Evolutionary conservation across 352 stramenopile genomes (phyloP), one percentile per base, ranked within the genome.

Genomic region (Saprolegnia parasitica): DNA sequence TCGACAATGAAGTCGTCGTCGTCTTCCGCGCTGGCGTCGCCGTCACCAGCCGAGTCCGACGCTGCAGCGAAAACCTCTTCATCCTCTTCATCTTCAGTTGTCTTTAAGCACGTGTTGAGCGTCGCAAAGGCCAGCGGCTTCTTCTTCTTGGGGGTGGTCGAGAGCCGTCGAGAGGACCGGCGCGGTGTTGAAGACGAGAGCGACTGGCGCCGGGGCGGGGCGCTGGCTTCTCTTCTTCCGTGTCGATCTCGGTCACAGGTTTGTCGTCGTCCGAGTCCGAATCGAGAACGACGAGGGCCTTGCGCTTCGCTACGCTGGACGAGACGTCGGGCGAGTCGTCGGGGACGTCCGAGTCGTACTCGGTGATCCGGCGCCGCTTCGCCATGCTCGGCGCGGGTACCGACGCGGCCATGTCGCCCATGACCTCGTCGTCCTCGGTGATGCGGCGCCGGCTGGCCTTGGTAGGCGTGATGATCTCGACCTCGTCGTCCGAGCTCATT

Each of bases 51-150:
- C 37, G 37, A 50, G 11, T 42, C 57, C 4, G 37, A 52, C 21
- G 57, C 57, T 20, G 15, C 57, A 65, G 8, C 39, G 11, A n/a
- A 52, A 21, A 3, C 57, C 15, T 65, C 37, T 3, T 50, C 10
- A 18, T 64, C 67, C 10, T 81, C 77, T n/a, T 64, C 46, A 29
- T 56, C 49, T 23, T 56, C 8, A 11, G 50, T 6, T 56, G 35
- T 46, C 0, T 88, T 78, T 26, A 93, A 65, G 70, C 82, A 91
- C 65, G 89, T 93, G 16, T 89, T 78, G 64, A 91, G 70, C 21
- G 81, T 78, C 4, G 77, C 65, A 56, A 86, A 91, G 37, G 29
- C 20, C 26, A 61, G 18, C n/a, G n/a, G n/a, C 32, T 70, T 52
- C 29, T 70, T 60, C 32, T 70, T 52, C 21, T 21, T 15, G 11